These are phyloP conservation scores for Euphorbia celastroides DNA, from an alignment of 441 rosid genomes.

Conservation along the genomic window DNA sequence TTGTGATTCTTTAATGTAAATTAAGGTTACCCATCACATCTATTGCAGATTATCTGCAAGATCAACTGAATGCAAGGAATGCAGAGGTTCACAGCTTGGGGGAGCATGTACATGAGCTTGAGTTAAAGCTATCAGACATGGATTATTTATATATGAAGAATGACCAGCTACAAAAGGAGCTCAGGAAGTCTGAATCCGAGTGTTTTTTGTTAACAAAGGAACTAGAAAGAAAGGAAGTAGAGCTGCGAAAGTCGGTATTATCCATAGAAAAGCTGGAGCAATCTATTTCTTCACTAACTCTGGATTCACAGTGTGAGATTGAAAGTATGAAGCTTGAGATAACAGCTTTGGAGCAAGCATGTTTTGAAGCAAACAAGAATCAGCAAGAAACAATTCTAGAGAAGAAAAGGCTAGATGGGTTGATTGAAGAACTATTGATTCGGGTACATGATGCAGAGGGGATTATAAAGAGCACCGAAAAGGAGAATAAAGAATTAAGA, in stretches of 20 bases:
- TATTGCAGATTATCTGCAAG: conserved; percentile 67
- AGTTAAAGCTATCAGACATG: conserved; percentile 52
- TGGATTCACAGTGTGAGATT: conserved; percentile 75
- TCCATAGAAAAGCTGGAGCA: conserved; percentile 66
- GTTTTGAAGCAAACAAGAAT: conserved; percentile 37
- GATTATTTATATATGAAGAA: conserved; percentile 37
- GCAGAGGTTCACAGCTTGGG: conserved; percentile 46
- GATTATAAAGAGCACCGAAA: conserved; percentile 27
- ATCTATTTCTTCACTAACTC: conserved; percentile 44
- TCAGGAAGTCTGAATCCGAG: conserved; percentile 47
- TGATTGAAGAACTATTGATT: conserved; percentile 37
- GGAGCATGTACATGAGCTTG: conserved; percentile 52
- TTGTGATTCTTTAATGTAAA: conserved; percentile 9
- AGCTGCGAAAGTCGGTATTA: conserved; percentile 42
- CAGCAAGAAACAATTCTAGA: conserved; percentile 41
- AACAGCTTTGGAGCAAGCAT: conserved; percentile 49
- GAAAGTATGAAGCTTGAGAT: conserved; percentile 78
- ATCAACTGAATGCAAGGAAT: conserved; percentile 60
- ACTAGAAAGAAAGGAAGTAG: conserved; percentile 54
- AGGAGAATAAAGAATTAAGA: conserved; percentile 46
- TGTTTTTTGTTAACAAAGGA: conserved; percentile 40
- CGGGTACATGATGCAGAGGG: conserved; percentile 34
- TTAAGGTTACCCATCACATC: conserved; percentile 13
- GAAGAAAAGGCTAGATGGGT: conserved; percentile 31
- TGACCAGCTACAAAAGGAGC: conserved; percentile 39